Base-by-base conservation (phyloP, 768 basidiomycete genomes). In the Pisolithus orientalis region DNA sequence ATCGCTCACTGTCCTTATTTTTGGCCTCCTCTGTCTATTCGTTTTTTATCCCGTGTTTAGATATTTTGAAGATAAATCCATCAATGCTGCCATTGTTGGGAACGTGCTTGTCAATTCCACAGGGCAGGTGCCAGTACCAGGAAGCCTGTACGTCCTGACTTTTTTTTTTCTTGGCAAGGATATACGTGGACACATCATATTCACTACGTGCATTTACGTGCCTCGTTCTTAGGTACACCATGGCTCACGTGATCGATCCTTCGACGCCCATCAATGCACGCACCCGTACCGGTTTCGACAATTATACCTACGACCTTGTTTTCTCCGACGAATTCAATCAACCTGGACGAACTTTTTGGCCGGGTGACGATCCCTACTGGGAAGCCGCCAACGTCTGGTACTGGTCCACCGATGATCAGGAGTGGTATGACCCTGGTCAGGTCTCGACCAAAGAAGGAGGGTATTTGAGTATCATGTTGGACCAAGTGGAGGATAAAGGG, bases 371-470 rank as follows among this genome's bases (percentile, higher is more conserved):
- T 54, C 80, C 82, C 0, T 84, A 67, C 64, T 86, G 84, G 85
- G 85, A 87, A 67, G 85, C 83, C 0, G 82, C 73, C 9, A 79
- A 85, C 57, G 60, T 85, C 5, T 88, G 88, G 81, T 90, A 90
- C 59, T 79, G 83, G 54, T 73, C 77, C 6, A 90, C 88, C 0
- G 69, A 59, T 4, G 88, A 91, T 62, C 53, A 80, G 51, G 88
- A 90, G 63, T 89, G 85, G 85, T 91, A 90, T 59, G 82, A 85
- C 59, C 82, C 87, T 0, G 59, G 63, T 10, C 83, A 85, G 61
- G 65, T 87, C 45, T 83, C 80, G 2, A 93, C 90, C 25, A 64
- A 72, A 25, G 74, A 79, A 11, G 44, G 28, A 53, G 90, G 90
- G 2, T 65, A 72, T 28, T 75, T 92, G 43, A 79, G 84, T 40